Base-by-base conservation (phyloP, 805 yeast genomes). In the Zygosaccharomyces siamensis region DNA sequence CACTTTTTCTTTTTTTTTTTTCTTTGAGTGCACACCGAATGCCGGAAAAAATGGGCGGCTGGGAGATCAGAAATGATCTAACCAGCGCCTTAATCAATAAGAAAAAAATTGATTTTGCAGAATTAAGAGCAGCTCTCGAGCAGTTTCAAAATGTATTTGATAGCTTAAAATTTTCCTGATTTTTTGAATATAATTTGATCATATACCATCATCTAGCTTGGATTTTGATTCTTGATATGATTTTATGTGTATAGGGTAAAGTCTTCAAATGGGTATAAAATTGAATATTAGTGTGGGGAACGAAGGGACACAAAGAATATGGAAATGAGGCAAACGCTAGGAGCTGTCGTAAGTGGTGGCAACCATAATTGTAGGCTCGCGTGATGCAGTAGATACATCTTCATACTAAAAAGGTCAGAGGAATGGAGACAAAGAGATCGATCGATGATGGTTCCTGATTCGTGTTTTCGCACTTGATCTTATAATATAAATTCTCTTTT, bases 21-120 rank as follows among this genome's bases (percentile, higher is more conserved):
- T 32, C 14, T 32, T 33, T 33, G 21, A 18, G 37, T 11, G 44
- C 44, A 26, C 16, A 23, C 44, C 36, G 7, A 20, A 27, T 12
- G 24, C 26, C 32, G 30, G 20, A 41, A 41, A 41, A 41, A 41
- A 27, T 39, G 43, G 43, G 43, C 43, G 43, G 43, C 43, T 39
- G 43, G 23, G 33, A 39, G 43, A 39, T 39, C 43, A 39, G 26
- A 39, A 24, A 27, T 27, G 14, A 33, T 33, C 20, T 3, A 23
- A 39, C 28, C 28, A 39, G 31, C 23, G 12, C n/a, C 28, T 18
- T 16, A 27, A 21, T 20, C 8, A n/a, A 30, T 14, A 16, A 7
- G n/a, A 39, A 7, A 39, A 16, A 14, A 14, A 20, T 26, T 39
- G 43, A 39, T 39, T 33, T 31, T 20, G 23, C 5, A 20, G 27